Evolutionary conservation across 257 asterid genomes (phyloP).

Genomic region (Scutellaria galericulata): DNA sequence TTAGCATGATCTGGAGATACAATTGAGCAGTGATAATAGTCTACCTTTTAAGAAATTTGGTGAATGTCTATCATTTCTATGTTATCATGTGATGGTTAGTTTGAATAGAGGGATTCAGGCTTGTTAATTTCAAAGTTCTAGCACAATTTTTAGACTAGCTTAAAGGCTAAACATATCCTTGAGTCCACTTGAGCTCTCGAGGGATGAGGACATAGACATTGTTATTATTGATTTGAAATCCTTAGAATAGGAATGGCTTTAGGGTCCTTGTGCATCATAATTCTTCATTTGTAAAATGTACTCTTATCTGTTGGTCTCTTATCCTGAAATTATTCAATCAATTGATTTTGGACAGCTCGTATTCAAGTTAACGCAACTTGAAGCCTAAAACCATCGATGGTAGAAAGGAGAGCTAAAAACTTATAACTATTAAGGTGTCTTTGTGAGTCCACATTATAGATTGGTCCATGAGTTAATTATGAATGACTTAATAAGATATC

Average conservation of each 20-base stretch:
- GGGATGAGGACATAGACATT: conserved; percentile 13
- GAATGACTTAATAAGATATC: neutral
- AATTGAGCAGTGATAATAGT: neutral
- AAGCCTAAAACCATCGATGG: neutral
- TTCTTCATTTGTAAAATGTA: neutral
- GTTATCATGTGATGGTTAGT: neutral
- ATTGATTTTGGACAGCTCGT: neutral
- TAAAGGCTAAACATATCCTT: neutral
- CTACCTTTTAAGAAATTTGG: conserved; percentile 14
- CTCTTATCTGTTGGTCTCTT: neutral
- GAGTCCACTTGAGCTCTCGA: conserved; percentile 9
- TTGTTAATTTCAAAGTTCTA: neutral
- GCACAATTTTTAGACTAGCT: neutral
- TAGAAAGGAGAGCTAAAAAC: neutral
- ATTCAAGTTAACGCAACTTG: neutral
- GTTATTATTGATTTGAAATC: conserved; percentile 7
- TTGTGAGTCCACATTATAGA: neutral
- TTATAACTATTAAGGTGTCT: neutral
- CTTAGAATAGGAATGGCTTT: neutral
- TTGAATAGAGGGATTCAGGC: neutral
- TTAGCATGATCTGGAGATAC: neutral
- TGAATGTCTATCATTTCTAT: neutral
- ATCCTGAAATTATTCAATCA: neutral
- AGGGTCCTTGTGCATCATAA: neutral
- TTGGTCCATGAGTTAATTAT: neutral